Evolutionary conservation across 805 yeast genomes (phyloP), one percentile per base, ranked within the genome.

Genomic region (Saturnispora besseyi): DNA sequence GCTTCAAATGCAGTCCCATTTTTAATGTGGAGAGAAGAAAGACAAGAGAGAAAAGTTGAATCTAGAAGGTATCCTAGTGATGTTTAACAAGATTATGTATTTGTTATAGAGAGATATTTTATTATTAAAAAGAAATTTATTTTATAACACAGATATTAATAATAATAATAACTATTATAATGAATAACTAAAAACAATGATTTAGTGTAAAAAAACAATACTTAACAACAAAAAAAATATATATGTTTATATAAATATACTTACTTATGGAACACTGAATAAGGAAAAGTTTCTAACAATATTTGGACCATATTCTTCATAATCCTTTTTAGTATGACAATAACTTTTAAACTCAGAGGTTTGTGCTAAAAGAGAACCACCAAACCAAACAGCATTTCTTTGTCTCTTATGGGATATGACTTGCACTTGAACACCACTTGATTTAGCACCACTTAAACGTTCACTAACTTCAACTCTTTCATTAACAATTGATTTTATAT

Each of bases 361-460:
- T 72, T 91, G 98, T 1, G 99, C 98, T 64, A 93, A 76, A 58
- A 93, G 73, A 21, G 96, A 86, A 58, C 99, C 99, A 59, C 99
- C 99, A 65, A 91, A 93, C 99, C 99, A 93, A 52, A 93, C 99
- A 3, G 99, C 99, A 63, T 93, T 88, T 67, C 96, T 80, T 73
- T 93, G 99, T 70, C 93, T 86, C 74, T 91, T 89, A 72, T 93
- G 99, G 29, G 95, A 81, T 57, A 93, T 90, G 54, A 93, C 99
- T 70, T 87, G 95, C 50, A 93, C 99, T 51, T 89, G 95, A 46
- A 93, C 95, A 66, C 99, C 99, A 30, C 95, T 84, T 26, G 95
- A 82, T 64, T 81, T 85, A 40, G 79, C 76, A 50, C 84, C 84
- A 60, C 89, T 80, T 53, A 82, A 71, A 59, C 74, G 73, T 70